These are phyloP conservation scores for Microstegium vimineum DNA, from an alignment of 176 grass and related monocot genomes.

Conservation along the genomic window DNA sequence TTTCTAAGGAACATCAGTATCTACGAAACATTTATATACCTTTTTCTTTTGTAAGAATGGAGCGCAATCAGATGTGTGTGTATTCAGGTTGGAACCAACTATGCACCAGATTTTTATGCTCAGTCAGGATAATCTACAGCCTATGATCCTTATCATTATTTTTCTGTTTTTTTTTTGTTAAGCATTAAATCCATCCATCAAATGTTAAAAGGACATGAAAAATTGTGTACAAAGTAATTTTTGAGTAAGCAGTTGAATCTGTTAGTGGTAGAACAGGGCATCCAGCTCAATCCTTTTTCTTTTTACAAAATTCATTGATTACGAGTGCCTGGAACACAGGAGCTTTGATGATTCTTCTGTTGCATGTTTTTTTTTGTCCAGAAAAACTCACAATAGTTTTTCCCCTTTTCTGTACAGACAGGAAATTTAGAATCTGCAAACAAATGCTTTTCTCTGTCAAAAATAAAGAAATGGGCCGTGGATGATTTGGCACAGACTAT, in stretches of 20 bases:
- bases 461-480: conserved; percentile 78
- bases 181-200: not conserved
- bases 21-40: not conserved
- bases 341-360: not conserved
- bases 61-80: not conserved
- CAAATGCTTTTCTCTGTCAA: conserved; percentile 51
- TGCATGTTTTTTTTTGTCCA: not conserved
- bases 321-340: not conserved
- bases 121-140: not conserved
- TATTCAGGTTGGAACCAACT: not conserved
- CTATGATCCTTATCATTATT: not conserved
- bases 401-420: conserved; percentile 31
- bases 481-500: conserved; percentile 75
- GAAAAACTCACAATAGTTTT: not conserved
- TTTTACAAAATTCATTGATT: not conserved
- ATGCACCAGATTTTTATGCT: not conserved
- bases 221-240: not conserved
- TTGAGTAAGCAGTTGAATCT: not conserved
- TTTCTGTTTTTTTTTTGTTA: not conserved
- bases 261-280: not conserved
- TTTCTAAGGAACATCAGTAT: not conserved
- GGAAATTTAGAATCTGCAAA: conserved; percentile 22
- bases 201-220: not conserved
- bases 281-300: not conserved
- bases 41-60: not conserved